Conservation (phyloP, 192 early-diverging fungal species). For the Diversispora epigaea region DNA sequence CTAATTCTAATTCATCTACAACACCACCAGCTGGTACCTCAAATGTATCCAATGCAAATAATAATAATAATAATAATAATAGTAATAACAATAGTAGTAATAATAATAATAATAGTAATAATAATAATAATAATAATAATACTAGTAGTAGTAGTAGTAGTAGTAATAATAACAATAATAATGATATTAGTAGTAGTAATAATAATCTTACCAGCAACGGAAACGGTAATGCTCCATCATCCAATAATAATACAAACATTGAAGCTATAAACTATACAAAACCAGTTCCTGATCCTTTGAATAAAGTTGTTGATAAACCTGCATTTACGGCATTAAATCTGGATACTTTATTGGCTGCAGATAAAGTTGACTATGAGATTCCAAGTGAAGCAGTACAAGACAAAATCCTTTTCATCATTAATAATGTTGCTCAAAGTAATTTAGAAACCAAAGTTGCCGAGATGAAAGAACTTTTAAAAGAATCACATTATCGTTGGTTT, state of each 20-base stretch:
- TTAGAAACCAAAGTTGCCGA: slow-evolving; percentile 74
- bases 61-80: too few species aligned
- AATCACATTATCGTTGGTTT: slow-evolving; percentile 83
- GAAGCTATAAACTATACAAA: neutral
- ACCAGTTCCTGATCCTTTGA: neutral
- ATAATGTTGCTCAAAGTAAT: slow-evolving; percentile 90
- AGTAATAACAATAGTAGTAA: too few species aligned
- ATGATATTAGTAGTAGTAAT: too few species aligned
- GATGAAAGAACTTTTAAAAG: slow-evolving; percentile 71
- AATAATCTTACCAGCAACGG: too few species aligned
- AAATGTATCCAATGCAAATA: too few species aligned
- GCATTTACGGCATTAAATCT: slow-evolving; percentile 66
- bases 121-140: too few species aligned
- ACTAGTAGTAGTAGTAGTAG: too few species aligned
- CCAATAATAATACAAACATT: neutral
- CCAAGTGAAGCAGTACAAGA: slow-evolving; percentile 58
- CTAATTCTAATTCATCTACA: slow-evolving; percentile 25
- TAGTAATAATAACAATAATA: too few species aligned
- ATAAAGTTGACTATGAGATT: slow-evolving; percentile 46
- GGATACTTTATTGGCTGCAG: slow-evolving; percentile 53
- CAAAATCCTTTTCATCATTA: slow-evolving; percentile 96
- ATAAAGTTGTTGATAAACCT: slow-evolving; percentile 35
- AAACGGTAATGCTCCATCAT: neutral
- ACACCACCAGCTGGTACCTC: slow-evolving; percentile 7
- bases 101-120: too few species aligned